Percentiles rank a stretch among this genome's conserved stretches.
Evolutionary conservation across 345 rosid genomes (phyloP).

Genomic region (Hibiscus mutabilis): DNA sequence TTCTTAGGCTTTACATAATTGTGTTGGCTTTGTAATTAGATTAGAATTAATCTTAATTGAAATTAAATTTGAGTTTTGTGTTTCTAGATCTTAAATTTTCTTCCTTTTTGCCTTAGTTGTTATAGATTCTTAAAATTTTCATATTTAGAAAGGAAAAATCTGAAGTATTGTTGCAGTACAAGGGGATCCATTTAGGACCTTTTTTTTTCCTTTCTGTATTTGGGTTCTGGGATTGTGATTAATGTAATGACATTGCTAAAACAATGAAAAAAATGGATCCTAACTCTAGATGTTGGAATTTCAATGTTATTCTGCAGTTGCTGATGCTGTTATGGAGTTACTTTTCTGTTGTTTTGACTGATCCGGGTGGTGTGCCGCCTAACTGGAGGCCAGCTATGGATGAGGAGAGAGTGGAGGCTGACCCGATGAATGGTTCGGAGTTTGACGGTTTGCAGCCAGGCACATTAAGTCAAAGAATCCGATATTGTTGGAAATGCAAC

Average conservation of each 20-base stretch:
- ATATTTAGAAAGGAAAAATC: not conserved
- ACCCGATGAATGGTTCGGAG: constrained; percentile 59
- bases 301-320: constrained; percentile 45
- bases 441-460: constrained; percentile 50
- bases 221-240: not conserved
- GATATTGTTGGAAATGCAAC: constrained; percentile 86
- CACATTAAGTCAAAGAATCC: constrained; percentile 46
- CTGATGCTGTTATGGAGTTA: constrained; percentile 94
- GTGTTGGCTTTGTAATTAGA: no score
- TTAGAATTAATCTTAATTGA: not conserved
- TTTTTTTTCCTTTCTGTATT: not conserved
- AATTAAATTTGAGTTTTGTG: not conserved
- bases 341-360: constrained; percentile 88
- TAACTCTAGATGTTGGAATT: constrained; percentile 12
- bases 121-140: not conserved
- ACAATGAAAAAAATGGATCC: not conserved
- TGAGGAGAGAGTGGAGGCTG: constrained; percentile 81
- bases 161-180: not conserved
- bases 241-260: not conserved
- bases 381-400: constrained; percentile 75
- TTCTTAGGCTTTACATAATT: constrained; percentile 1
- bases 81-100: constrained; percentile 6
- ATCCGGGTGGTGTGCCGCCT: constrained; percentile 88
- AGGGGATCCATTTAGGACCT: not conserved
- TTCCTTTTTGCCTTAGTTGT: not conserved